Conservation (phyloP, 2,329 filamentous ascomycete species). For the Corniculantispora saksenae region DNA sequence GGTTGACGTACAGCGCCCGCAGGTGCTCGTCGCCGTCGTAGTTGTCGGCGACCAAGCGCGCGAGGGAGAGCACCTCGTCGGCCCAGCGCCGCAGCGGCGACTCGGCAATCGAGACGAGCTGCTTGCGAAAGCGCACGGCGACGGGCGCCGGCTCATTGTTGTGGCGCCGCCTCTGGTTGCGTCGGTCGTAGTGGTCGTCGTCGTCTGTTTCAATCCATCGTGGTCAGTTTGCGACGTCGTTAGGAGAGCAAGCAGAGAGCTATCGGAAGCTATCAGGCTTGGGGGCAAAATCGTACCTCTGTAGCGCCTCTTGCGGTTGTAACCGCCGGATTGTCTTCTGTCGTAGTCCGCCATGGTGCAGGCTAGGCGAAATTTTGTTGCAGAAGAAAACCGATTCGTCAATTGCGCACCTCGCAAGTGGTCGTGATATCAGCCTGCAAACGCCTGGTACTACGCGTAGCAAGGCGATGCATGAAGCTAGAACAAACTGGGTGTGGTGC, state of each 20-base stretch:
- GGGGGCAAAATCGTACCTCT: slow-evolving; percentile 63
- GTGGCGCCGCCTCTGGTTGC: slow-evolving; percentile 72
- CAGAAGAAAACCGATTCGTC: not conserved
- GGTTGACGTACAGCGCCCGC: slow-evolving; percentile 69
- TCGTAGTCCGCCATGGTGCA: slow-evolving; percentile 57
- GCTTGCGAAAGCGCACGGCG: slow-evolving; percentile 71
- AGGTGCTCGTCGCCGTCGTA: slow-evolving; percentile 85
- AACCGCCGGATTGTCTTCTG: slow-evolving; percentile 52
- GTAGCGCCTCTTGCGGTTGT: slow-evolving; percentile 75
- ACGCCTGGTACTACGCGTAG: slow-evolving; percentile 15
- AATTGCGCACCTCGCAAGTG: slow-evolving; percentile 25
- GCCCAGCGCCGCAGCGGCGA: slow-evolving; percentile 76
- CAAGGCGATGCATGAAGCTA: not conserved
- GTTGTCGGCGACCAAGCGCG: slow-evolving; percentile 76
- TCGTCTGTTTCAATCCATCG: slow-evolving; percentile 30
- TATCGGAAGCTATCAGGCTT: slow-evolving; percentile 13
- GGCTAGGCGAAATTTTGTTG: slow-evolving; percentile 7
- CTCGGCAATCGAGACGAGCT: slow-evolving; percentile 79
- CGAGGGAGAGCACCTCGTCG: slow-evolving; percentile 75
- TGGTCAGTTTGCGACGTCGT: not conserved
- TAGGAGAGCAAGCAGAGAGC: slow-evolving; percentile 8
- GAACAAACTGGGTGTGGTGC: slow-evolving; percentile 13
- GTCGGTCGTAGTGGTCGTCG: slow-evolving; percentile 73
- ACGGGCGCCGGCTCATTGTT: slow-evolving; percentile 70
- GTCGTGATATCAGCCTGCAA: slow-evolving; percentile 8